Evolutionary conservation across 495 filamentous ascomycete species (phyloP), one percentile per base, ranked within the genome.

Genomic region (Hypoxylon subgilvum): DNA sequence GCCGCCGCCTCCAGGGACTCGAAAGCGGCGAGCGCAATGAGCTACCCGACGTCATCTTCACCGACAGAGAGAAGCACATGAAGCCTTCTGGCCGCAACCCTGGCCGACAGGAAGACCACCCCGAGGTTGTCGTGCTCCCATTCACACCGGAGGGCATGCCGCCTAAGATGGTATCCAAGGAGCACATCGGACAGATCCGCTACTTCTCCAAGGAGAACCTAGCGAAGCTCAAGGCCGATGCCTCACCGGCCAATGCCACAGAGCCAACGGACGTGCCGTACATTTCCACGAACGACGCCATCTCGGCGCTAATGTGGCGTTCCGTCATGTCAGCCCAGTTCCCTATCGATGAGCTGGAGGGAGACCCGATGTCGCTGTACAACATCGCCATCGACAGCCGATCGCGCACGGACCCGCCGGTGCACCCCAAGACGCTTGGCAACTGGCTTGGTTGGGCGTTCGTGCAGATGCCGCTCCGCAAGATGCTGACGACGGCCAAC

Each of bases 221-320:
- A 1, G 44, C 48, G 4, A 49, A 45, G 1, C 55, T 73, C 13
- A 75, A 75, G 50, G 67, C 57, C n/a, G 71, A 71, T 17, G 68
- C 68, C 3, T 65, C 71, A 6, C 69, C 73, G 1, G 39, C 13
- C 0, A 67, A 72, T 35, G 63, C 72, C 2, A 69, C 68, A 0
- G 45, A 66, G 28, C 52, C 67, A 0, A 50, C 66, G 0, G 68
- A 69, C 18, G 57, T 67, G 38, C 34, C 46, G 10, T 70, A 62
- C 61, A 53, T 76, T 1, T 77, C 73, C 2, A 77, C 73, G 17
- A 74, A 75, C 43, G 74, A 77, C 44, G 74, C 74, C 25, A 47
- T 77, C 9, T 70, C 71, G 1, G 73, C 72, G 1, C 42, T 75
- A 18, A 63, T 77, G 31, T 77, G 74, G 73, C 73, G 73, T 18